Conservation (phyloP, 2,329 filamentous ascomycete genomes). For the Xylaria arbuscula region DNA sequence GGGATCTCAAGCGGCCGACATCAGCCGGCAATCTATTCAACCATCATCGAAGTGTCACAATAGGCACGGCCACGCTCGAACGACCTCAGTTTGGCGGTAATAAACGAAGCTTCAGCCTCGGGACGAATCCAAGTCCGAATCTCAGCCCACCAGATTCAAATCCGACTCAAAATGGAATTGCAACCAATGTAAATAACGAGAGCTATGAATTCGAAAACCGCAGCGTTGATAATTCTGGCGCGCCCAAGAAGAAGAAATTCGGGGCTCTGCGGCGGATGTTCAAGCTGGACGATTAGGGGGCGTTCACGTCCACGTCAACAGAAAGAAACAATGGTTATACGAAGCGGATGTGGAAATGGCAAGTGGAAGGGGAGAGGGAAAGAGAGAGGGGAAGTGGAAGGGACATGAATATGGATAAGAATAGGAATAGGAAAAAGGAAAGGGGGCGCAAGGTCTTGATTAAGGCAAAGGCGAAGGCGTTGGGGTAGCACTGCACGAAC, state of each 20-base stretch:
- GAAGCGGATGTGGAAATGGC: no score
- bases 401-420: no score
- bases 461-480: no score
- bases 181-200: constrained; percentile 21
- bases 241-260: constrained; percentile 66
- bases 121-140: constrained; percentile 39
- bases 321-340: no score
- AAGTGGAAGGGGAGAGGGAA: no score
- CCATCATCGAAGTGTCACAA: constrained; percentile 29
- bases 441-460: no score
- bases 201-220: constrained; percentile 27
- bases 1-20: constrained; percentile 57
- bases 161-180: no score
- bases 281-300: constrained; percentile 62
- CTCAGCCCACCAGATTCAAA: no score
- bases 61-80: constrained; percentile 10
- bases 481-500: no score
- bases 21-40: constrained; percentile 47
- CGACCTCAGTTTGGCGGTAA: constrained; percentile 37
- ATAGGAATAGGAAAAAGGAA: no score
- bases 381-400: no score
- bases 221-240: constrained; percentile 49
- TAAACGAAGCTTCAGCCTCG: constrained; percentile 47
- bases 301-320: constrained; percentile 1
- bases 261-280: constrained; percentile 66